phyloP scores from a whole-genome alignment of 495 filamentous ascomycete species.

The Echria macrotheca region DNA sequence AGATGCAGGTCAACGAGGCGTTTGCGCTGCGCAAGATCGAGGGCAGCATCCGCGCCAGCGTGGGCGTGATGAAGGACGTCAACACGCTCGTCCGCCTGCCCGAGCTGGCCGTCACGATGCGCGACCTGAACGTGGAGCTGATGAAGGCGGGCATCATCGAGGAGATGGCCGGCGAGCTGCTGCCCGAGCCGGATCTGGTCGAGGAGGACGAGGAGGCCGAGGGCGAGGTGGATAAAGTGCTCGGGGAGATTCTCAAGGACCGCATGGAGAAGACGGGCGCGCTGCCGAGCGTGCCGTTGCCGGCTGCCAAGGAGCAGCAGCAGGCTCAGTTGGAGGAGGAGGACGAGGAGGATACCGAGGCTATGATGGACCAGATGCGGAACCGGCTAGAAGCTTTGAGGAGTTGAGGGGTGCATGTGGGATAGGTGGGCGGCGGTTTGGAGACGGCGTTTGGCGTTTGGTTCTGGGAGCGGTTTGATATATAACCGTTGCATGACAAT shows the following conservation, averaged over 20 bases:
- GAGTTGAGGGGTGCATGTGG: no score
- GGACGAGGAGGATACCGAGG: conserved; percentile 79
- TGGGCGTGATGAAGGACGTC: conserved; percentile 95
- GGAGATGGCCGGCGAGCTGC: conserved; percentile 85
- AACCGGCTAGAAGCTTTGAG: conserved; percentile 84
- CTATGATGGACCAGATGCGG: conserved; percentile 88
- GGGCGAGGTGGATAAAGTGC: conserved; percentile 83
- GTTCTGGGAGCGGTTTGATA: no score
- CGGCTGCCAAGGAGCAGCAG: conserved; percentile 44
- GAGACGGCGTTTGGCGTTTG: no score
- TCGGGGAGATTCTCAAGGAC: conserved; percentile 83
- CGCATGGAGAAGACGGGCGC: conserved; percentile 63
- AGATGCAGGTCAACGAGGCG: conserved; percentile 97
- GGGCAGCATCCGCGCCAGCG: conserved; percentile 78
- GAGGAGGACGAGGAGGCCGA: conserved; percentile 86
- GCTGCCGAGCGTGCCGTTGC: conserved; percentile 51
- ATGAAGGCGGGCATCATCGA: conserved; percentile 95
- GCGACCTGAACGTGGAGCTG: conserved; percentile 78
- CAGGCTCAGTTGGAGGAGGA: conserved; percentile 60
- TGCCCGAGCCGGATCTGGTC: conserved; percentile 61
- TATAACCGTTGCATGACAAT: no score
- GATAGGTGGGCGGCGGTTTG: no score
- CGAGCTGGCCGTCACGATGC: conserved; percentile 84
- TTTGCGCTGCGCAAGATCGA: conserved; percentile 96
- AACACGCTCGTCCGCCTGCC: conserved; percentile 80